Evolutionary conservation across 768 basidiomycete genomes (phyloP), one percentile per base, ranked within the genome.

Genomic region (Leccinum olivaceopallidum): DNA sequence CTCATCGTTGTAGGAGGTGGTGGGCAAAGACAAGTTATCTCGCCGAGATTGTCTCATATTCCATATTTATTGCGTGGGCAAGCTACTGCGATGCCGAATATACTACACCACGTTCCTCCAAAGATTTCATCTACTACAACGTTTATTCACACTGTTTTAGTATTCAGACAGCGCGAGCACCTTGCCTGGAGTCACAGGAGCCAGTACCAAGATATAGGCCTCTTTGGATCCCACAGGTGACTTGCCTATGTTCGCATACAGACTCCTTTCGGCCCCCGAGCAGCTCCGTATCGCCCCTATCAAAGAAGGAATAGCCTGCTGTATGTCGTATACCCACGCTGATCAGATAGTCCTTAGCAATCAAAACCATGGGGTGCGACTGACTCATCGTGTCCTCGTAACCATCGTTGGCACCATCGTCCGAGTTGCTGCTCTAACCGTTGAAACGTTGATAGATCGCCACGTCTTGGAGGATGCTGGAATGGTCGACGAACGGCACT

Each of bases 271-370:
- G 80, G 63, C 85, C 79, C 0, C 88, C 87, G 47, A 90, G 78
- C 34, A 88, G 66, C 62, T 87, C 87, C 51, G 90, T 78, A 67
- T 90, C 89, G 30, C 85, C 87, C 62, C 85, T 87, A 65, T 90
- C 92, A 70, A 94, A 94, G 81, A 93, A 93, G 58, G 89, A 91
- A 69, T 92, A 92, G 12, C 89, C 87, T 39, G 87, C 88, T 85
- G 63, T 36, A 57, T 60, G 2, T n/a, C 18, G 4, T n/a, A 44
- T 44, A 44, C 56, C 60, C 58, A 56, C 52, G 47, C 34, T 32
- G 54, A 48, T 69, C 52, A 67, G 63, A 59, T 49, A 42, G 9
- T 2, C 24, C 42, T 51, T 39, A 51, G 60, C 54, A 57, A 62
- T 53, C 18, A 55, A 28, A 54, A 44, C 6, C n/a, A 44, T 20